Base-by-base conservation (phyloP, 129 eudicot species). In the Artemisia argyi region DNA sequence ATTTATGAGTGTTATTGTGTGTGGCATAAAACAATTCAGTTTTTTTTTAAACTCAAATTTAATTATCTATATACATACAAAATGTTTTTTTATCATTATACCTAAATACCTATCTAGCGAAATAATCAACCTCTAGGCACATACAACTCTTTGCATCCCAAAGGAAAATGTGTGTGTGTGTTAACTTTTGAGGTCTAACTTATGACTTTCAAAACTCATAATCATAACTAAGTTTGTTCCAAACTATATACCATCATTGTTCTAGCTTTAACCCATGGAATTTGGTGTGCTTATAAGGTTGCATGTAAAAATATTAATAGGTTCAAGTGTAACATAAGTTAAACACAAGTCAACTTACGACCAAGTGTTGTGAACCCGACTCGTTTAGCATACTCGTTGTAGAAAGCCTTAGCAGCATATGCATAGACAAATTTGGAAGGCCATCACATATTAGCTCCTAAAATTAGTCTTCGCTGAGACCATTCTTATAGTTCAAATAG, bases 341-440 rank as follows among this genome's bases (percentile, higher is more conserved):
- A 11, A 69, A 68, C 15, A 53, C 17, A 26, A 52, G 73, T 69
- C 62, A 2, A 69, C 50, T 53, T 28, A n/a, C 4, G 11, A 10
- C 50, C 77, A 58, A 71, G 78, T 47, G 83, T 81, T 72, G 53
- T 85, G 74, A 91, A 91, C 67, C 97, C 91, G 26, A 73, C 26
- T 18, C 79, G 85, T 72, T 87, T 87, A 46, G 97, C 95, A 85
- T 91, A 87, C 73, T 83, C 86, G 28, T 85, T 85, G 79, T 91
- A 91, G 62, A 87, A 87, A 19, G 71, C 65, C 72, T 78, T 87
- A 35, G 91, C 97, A 53, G 95, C 88, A 52, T 85, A 82, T 67
- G 75, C 86, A 8, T 87, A 91, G 48, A 73, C 80, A 73, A 91
- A 91, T 75, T 85, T n/a, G n/a, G n/a, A n/a, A n/a, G n/a, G n/a